phyloP scores from a whole-genome alignment of 768 basidiomycete genomes.

The Polyporus arcularius region DNA sequence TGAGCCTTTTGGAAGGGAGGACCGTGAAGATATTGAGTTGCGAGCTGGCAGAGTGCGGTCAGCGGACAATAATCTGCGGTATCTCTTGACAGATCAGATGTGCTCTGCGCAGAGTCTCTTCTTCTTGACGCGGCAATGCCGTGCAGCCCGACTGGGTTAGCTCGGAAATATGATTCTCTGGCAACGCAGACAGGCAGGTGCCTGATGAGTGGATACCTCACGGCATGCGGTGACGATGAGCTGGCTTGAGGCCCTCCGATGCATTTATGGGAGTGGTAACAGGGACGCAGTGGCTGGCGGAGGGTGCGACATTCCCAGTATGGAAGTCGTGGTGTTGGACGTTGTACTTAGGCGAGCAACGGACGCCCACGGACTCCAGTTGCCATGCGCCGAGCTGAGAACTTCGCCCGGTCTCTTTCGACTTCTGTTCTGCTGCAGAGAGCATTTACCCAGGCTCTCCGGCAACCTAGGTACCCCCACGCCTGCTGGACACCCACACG shows the following conservation, averaged over 20 bases:
- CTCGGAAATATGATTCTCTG: constrained; percentile 14
- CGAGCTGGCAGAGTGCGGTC: neutral
- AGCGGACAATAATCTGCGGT: neutral
- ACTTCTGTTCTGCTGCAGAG: neutral
- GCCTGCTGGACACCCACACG: neutral
- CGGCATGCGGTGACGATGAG: neutral
- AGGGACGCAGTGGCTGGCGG: neutral
- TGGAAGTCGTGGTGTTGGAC: constrained; percentile 14
- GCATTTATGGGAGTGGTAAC: neutral
- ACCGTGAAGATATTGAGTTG: neutral
- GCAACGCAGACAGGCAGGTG: constrained; percentile 13
- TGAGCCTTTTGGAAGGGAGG: neutral
- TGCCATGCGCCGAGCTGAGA: constrained; percentile 9
- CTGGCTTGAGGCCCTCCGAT: neutral
- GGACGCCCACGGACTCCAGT: constrained; percentile 9
- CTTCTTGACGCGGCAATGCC: constrained; percentile 8
- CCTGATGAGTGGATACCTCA: constrained; percentile 10
- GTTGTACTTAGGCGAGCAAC: neutral
- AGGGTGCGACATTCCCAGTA: constrained; percentile 2
- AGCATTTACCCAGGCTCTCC: constrained; percentile 8
- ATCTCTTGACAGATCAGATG: constrained; percentile 12
- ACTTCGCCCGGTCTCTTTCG: constrained; percentile 11
- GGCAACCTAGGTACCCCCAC: constrained; percentile 18
- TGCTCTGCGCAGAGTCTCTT: constrained; percentile 1
- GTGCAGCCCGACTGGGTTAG: constrained; percentile 10